Evolutionary conservation across 179 eudicot species (phyloP), one percentile per base, ranked within the genome.

Genomic region (Beta corolliflora): DNA sequence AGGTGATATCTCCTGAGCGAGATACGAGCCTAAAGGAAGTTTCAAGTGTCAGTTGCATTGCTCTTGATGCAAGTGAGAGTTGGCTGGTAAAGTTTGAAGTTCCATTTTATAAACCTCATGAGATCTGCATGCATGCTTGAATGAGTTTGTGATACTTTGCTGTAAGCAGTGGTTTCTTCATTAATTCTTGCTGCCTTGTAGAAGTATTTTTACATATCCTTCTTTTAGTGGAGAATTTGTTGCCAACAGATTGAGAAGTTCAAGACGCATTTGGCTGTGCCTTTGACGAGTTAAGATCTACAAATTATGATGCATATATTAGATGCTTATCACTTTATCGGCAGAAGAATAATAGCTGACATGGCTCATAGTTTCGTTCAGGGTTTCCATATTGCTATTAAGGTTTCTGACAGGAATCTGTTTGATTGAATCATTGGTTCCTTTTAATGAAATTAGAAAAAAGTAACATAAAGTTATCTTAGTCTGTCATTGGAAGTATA

Each of bases 21-120:
- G 90, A 89, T 68, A 83, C 82, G 81, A 86, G 83, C 82, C 77
- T 81, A 45, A 89, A 88, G 78, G 91, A 83, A 61, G 80, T 75
- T 78, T 80, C 95, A 12, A 82, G 82, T 82, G 89, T 92, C 77
- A 87, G 96, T 79, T 90, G 98, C 87, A 87, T 96, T 89, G 92
- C 98, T 64, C 91, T 96, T 79, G 99, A 96, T 89, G 88, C 90
- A 54, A 96, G 97, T 87, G 99, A 93, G 85, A 96, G 94, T 84
- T 96, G 99, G 99, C 90, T 96, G 98, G 99, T 95, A 87, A 89
- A 89, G 55, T 85, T 67, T 58, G 50, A 5, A 25, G 25, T 25
- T 18, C 18, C 48, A 54, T 19, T 31, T 55, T 18, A 8, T 36
- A 56, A 7, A 19, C 52, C 4, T 18, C 76, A 52, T 72, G 41